Evolutionary conservation across 1,139 yeast genomes (phyloP).

Genomic region (Suhomyces wounanorum): DNA sequence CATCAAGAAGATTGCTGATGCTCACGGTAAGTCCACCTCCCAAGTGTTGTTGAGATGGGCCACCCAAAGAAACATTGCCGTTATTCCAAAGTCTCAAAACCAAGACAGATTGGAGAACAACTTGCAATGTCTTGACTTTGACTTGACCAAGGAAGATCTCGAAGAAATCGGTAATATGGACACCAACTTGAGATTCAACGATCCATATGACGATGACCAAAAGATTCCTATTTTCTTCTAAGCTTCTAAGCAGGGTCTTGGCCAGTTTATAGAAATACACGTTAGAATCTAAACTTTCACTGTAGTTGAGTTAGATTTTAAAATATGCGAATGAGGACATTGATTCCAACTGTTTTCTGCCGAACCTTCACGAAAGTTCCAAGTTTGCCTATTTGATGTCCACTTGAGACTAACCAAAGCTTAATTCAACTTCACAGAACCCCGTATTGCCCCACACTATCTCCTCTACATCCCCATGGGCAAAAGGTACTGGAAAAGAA

Average conservation of each 20-base stretch:
- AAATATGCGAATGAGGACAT: too few species aligned
- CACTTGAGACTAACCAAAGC: too few species aligned
- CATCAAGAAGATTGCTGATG: conserved; percentile 54
- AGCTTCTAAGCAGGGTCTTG: conserved; percentile 1
- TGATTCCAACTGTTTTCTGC: too few species aligned
- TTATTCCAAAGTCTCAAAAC: conserved; percentile 75
- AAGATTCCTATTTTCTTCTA: conserved; percentile 52
- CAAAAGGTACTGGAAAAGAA: too few species aligned
- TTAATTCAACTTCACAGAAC: too few species aligned
- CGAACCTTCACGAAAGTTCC: too few species aligned
- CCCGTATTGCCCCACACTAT: too few species aligned
- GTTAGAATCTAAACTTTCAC: not conserved
- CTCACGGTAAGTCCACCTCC: conserved; percentile 55
- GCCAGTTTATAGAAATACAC: not conserved
- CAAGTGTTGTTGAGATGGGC: conserved; percentile 82
- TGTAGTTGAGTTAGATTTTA: too few species aligned
- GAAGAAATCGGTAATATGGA: conserved; percentile 58
- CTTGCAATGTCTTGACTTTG: conserved; percentile 56
- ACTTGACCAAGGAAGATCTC: conserved; percentile 56
- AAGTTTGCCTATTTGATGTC: too few species aligned
- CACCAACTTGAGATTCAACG: conserved; percentile 75
- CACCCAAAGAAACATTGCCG: conserved; percentile 68
- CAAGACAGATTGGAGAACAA: conserved; percentile 60
- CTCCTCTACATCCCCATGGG: too few species aligned
- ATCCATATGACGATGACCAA: conserved; percentile 68